Conservation (phyloP, 2,329 filamentous ascomycete genomes). For the Lasiodiplodia citricola region DNA sequence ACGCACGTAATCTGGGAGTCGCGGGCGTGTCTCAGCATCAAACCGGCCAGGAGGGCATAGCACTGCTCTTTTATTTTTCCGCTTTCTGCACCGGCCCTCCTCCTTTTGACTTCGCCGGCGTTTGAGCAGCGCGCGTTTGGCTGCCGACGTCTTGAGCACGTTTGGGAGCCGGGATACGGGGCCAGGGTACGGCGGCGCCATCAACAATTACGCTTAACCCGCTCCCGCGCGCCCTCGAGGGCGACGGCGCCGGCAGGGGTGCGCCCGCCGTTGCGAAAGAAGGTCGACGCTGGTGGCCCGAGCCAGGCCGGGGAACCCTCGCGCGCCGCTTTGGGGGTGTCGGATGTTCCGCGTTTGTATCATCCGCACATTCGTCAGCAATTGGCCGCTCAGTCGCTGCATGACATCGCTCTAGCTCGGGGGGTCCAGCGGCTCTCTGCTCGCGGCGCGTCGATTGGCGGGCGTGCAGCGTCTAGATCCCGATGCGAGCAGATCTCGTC, state of each 20-base stretch:
- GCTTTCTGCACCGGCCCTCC: conserved; percentile 18
- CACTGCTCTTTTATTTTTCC: conserved; percentile 23
- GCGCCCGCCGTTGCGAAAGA: conserved; percentile 1
- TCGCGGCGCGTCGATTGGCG: conserved; percentile 1
- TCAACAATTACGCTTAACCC: conserved; percentile 20
- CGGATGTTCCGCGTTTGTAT: conserved; percentile 24
- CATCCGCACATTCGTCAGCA: conserved; percentile 5
- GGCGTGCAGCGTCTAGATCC: conserved; percentile 23
- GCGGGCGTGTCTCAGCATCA: conserved; percentile 18
- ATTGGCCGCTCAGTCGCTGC: conserved; percentile 7
- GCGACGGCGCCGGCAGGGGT: background rate
- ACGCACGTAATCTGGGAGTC: conserved; percentile 20
- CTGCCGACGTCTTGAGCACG: conserved; percentile 1
- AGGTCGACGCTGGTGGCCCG: background rate
- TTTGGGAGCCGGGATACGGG: conserved; percentile 4
- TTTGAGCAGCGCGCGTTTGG: conserved; percentile 11
- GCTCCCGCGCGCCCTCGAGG: conserved; percentile 4
- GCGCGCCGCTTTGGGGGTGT: conserved; percentile 19
- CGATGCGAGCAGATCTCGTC: conserved; percentile 25
- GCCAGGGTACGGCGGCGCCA: background rate
- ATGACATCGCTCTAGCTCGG: conserved; percentile 23
- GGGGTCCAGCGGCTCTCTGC: conserved; percentile 1
- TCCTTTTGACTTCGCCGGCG: conserved; percentile 15
- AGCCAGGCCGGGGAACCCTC: conserved; percentile 14
- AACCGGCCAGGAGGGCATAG: conserved; percentile 14